phyloP scores from a whole-genome alignment of 2,329 filamentous ascomycete genomes.

The Drechslerella dactyloides region DNA sequence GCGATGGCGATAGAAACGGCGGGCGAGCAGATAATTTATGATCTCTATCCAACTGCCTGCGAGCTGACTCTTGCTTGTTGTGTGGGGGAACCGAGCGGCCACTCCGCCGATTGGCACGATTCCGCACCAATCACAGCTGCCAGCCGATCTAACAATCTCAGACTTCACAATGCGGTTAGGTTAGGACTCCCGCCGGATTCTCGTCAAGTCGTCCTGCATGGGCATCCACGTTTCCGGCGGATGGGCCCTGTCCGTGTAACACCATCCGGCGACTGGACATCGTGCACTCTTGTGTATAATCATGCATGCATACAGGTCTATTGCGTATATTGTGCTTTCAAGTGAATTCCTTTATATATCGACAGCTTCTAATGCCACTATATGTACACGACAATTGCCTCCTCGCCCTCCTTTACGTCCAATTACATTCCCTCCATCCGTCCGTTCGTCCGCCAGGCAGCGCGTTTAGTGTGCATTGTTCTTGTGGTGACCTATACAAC shows the following conservation, averaged over 20 bases:
- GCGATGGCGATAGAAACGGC: neutral
- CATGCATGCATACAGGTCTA: too few species aligned
- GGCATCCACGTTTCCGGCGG: too few species aligned
- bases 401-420: neutral
- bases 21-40: neutral
- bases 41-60: neutral
- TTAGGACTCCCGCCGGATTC: too few species aligned
- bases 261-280: too few species aligned
- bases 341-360: too few species aligned
- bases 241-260: too few species aligned
- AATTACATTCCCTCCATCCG: neutral
- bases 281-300: too few species aligned
- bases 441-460: neutral
- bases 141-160: too few species aligned
- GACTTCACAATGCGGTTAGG: too few species aligned
- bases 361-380: neutral
- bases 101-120: neutral
- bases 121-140: neutral
- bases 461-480: conserved; percentile 91
- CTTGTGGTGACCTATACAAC: conserved; percentile 89
- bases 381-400: neutral
- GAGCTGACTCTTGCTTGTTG: too few species aligned
- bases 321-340: too few species aligned
- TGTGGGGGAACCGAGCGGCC: neutral
- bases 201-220: too few species aligned